Conservation (phyloP, 495 filamentous ascomycete genomes). For the Aspergillus sclerotioniger region DNA sequence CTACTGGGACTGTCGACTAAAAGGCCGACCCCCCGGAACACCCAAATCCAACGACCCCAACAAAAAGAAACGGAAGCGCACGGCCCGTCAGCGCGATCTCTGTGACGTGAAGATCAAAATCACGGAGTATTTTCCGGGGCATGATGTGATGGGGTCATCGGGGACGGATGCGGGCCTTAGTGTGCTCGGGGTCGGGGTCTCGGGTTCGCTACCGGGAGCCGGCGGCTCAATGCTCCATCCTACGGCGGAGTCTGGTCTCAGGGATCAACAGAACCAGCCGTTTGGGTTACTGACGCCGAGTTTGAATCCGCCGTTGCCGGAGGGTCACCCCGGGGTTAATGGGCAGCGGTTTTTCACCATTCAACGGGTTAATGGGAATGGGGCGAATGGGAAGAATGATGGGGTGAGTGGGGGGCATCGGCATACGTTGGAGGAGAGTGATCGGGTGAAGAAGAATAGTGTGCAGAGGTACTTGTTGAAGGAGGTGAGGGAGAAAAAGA, state of each 20-base stretch:
- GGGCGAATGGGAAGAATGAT: constrained; percentile 68
- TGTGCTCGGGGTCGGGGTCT: neutral
- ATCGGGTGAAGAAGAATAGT: constrained; percentile 83
- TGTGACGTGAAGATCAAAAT: constrained; percentile 95
- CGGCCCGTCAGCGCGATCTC: constrained; percentile 70
- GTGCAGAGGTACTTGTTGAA: constrained; percentile 66
- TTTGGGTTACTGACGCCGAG: constrained; percentile 45
- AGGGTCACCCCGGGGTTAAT: constrained; percentile 42
- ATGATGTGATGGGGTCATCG: constrained; percentile 17
- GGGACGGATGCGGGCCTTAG: constrained; percentile 10
- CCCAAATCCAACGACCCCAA: constrained; percentile 82
- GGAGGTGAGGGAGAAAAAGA: constrained; percentile 67
- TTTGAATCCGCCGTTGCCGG: constrained; percentile 32
- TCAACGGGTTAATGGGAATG: constrained; percentile 75
- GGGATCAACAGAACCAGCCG: constrained; percentile 26
- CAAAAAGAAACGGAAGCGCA: constrained; percentile 86
- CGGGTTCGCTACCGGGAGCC: neutral
- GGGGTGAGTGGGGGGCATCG: constrained; percentile 66
- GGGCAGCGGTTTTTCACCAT: constrained; percentile 67
- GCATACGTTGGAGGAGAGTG: constrained; percentile 75
- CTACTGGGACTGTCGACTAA: constrained; percentile 90
- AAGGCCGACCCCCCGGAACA: constrained; percentile 79
- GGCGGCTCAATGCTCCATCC: neutral
- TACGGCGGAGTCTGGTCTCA: neutral
- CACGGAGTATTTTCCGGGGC: constrained; percentile 71